These are phyloP conservation scores for Dioszegia crocea DNA, from an alignment of 768 basidiomycete genomes.

Conservation along the genomic window DNA sequence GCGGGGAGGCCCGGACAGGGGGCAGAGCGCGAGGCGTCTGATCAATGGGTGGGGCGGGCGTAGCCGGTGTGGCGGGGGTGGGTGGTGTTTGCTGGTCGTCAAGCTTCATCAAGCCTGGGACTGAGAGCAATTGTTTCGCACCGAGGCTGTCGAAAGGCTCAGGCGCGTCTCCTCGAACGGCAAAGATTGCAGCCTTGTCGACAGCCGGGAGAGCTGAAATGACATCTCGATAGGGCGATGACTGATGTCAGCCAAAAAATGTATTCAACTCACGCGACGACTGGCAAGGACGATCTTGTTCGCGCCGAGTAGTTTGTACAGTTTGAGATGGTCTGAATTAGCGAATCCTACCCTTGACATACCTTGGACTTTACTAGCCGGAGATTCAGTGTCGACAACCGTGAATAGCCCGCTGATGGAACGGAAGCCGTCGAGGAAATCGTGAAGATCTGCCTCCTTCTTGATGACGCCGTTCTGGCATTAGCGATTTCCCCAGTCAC, in stretches of 20 bases:
- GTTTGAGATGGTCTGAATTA: constrained; percentile 4
- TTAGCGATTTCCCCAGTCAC: neutral
- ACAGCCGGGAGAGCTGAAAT: neutral
- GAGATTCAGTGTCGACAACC: constrained; percentile 14
- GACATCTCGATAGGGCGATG: neutral
- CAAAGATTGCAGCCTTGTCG: neutral
- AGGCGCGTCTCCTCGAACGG: neutral
- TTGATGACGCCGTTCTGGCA: constrained; percentile 1
- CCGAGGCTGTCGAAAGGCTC: constrained; percentile 21
- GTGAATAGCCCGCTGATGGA: constrained; percentile 5
- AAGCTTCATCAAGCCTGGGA: too few relatives aligned
- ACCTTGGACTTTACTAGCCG: constrained; percentile 17
- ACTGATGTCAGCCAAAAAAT: constrained; percentile 3
- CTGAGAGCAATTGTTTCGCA: neutral
- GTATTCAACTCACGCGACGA: neutral
- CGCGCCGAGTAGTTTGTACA: constrained; percentile 4
- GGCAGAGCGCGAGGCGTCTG: too few relatives aligned
- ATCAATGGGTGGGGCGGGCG: too few relatives aligned
- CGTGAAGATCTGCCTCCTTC: constrained; percentile 11
- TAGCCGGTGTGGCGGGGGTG: too few relatives aligned
- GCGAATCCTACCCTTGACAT: neutral
- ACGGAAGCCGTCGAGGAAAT: constrained; percentile 30
- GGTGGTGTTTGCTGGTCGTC: too few relatives aligned
- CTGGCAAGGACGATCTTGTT: neutral
- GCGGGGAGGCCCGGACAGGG: too few relatives aligned